Conservation (phyloP, 108 stramenopile genomes). For the Cyclostephanos tholiformis region DNA sequence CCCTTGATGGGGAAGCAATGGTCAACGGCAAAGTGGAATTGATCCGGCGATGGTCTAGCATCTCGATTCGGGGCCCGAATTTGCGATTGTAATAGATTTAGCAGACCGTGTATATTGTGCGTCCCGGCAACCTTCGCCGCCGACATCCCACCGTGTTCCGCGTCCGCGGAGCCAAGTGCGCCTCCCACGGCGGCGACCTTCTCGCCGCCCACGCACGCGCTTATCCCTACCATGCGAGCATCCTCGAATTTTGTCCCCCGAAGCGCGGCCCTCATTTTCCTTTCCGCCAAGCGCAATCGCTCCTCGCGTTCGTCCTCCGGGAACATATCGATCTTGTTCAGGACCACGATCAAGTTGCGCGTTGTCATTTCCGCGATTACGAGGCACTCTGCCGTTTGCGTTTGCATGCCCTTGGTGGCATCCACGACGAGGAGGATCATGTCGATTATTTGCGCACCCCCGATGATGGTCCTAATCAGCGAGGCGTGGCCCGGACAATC, state of each 20-base stretch:
- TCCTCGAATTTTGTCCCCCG: constrained; percentile 71
- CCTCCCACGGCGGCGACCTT: constrained; percentile 80
- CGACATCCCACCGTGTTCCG: background rate
- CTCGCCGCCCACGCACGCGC: constrained; percentile 94
- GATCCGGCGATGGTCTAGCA: constrained; percentile 29
- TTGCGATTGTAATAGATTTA: constrained; percentile 61
- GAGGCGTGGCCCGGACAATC: constrained; percentile 99
- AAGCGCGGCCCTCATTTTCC: constrained; percentile 63
- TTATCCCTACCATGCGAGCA: constrained; percentile 77
- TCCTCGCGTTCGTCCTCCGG: constrained; percentile 71
- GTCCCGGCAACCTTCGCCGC: constrained; percentile 40
- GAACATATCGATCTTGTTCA: constrained; percentile 94
- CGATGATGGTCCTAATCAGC: constrained; percentile 98
- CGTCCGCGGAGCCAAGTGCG: constrained; percentile 8
- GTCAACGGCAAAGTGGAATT: constrained; percentile 90
- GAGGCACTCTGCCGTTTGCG: constrained; percentile 98
- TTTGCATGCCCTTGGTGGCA: constrained; percentile 97
- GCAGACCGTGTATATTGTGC: constrained; percentile 69
- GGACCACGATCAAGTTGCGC: constrained; percentile 83
- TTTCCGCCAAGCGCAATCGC: constrained; percentile 60
- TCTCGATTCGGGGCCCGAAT: constrained; percentile 71
- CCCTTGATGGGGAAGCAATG: constrained; percentile 97
- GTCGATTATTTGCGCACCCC: constrained; percentile 97
- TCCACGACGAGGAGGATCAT: constrained; percentile 96
- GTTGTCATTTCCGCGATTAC: constrained; percentile 96